Conservation (phyloP, 176 grass and related monocot species). For the Bothriochloa decipiens region DNA sequence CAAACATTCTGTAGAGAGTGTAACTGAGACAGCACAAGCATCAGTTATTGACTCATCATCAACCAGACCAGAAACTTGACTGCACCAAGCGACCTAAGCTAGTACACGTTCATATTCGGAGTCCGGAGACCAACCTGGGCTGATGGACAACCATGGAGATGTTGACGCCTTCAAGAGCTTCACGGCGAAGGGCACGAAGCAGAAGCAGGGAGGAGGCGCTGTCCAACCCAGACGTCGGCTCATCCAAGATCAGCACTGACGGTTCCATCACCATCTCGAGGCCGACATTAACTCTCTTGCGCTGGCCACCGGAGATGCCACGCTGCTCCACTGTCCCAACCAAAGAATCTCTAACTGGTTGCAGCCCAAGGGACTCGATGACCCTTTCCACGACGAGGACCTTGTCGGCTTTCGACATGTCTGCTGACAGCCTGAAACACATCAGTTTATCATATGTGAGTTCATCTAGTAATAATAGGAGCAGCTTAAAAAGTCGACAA, state of each 20-base stretch:
- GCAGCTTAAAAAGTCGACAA: background rate
- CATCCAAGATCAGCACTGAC: constrained; percentile 86
- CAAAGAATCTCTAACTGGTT: constrained; percentile 78
- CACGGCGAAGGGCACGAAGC: constrained; percentile 82
- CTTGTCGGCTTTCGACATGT: constrained; percentile 93
- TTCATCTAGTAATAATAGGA: background rate
- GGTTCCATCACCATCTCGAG: constrained; percentile 99
- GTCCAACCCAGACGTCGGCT: constrained; percentile 93
- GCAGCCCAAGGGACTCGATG: constrained; percentile 88
- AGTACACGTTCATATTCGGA: background rate
- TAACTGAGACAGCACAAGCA: constrained; percentile 57
- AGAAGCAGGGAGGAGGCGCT: constrained; percentile 91
- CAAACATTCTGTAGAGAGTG: constrained; percentile 83
- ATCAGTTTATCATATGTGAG: background rate
- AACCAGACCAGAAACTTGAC: background rate
- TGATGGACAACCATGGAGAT: constrained; percentile 99
- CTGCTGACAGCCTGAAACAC: constrained; percentile 73
- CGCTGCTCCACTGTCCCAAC: constrained; percentile 90
- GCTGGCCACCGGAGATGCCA: constrained; percentile 94
- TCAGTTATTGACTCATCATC: background rate
- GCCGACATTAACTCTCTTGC: constrained; percentile 92
- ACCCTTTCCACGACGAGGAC: constrained; percentile 96
- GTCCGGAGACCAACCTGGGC: constrained; percentile 67
- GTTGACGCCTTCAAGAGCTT: constrained; percentile 94
- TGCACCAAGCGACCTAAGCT: background rate